phyloP scores from a whole-genome alignment of 768 basidiomycete species.

The Suillus americanus region DNA sequence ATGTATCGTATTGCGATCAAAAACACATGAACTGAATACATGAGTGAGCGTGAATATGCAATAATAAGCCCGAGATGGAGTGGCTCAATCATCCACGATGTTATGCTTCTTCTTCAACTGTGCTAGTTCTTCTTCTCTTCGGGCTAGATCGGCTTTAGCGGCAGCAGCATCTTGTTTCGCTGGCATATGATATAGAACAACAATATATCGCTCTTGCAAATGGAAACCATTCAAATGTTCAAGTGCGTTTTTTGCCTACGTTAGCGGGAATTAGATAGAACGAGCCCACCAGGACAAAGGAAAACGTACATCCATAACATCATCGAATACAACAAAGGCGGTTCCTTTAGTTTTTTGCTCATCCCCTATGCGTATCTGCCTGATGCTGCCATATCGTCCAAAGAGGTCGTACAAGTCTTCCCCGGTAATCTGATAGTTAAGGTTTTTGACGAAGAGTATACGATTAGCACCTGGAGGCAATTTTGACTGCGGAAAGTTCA shows the following conservation, averaged over 20 bases:
- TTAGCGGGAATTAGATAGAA: constrained; percentile 16
- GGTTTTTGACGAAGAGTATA: constrained; percentile 90
- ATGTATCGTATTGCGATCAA: constrained; percentile 1
- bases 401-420: constrained; percentile 97
- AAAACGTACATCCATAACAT: constrained; percentile 86
- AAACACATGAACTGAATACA: constrained; percentile 6
- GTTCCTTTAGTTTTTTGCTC: constrained; percentile 93
- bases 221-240: constrained; percentile 98
- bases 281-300: background rate
- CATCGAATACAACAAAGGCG: constrained; percentile 94
- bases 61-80: constrained; percentile 14
- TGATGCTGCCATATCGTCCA: constrained; percentile 94
- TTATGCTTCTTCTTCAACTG: constrained; percentile 85
- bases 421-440: constrained; percentile 90
- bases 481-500: constrained; percentile 54
- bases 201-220: constrained; percentile 96
- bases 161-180: constrained; percentile 95
- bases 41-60: constrained; percentile 15
- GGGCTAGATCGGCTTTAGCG: constrained; percentile 88
- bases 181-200: constrained; percentile 97
- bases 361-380: constrained; percentile 92
- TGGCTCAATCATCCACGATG: constrained; percentile 68
- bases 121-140: constrained; percentile 86
- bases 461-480: constrained; percentile 91
- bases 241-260: constrained; percentile 91